These are phyloP conservation scores for Pythium chondricola DNA, from an alignment of 352 stramenopile species.

Conservation along the genomic window DNA sequence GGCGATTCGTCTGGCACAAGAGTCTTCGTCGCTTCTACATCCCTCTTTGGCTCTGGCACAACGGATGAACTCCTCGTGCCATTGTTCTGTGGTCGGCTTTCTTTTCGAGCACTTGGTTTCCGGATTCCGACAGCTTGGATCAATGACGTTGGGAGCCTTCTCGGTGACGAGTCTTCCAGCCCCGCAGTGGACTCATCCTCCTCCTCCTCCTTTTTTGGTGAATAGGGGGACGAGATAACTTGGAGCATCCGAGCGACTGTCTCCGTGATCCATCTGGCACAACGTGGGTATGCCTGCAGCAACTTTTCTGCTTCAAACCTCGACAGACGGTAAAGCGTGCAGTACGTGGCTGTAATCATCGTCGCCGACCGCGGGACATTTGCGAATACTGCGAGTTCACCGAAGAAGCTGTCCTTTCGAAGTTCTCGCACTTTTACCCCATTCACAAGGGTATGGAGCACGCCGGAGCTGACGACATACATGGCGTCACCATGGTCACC, in stretches of 20 bases:
- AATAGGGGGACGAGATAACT: not conserved
- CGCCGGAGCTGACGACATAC: constrained; percentile 62
- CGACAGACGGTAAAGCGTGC: constrained; percentile 53
- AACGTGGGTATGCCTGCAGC: constrained; percentile 44
- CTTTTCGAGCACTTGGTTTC: constrained; percentile 39
- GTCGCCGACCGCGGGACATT: constrained; percentile 51
- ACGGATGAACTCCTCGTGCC: no score
- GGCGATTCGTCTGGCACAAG: no score
- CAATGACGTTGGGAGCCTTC: constrained; percentile 37
- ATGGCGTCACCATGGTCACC: constrained; percentile 65
- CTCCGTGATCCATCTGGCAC: constrained; percentile 32
- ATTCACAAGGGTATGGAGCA: constrained; percentile 51
- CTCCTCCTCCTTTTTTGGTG: not conserved
- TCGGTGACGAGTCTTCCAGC: no score
- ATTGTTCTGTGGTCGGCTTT: no score
- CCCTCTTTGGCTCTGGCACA: no score
- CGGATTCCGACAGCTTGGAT: no score
- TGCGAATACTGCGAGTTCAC: constrained; percentile 61
- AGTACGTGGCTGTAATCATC: constrained; percentile 59
- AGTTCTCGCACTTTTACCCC: constrained; percentile 64
- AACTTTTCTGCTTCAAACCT: constrained; percentile 43
- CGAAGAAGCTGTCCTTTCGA: constrained; percentile 60
- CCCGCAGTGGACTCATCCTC: no score
- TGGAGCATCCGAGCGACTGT: constrained; percentile 40
- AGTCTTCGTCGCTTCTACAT: no score